Evolutionary conservation across 2,329 filamentous ascomycete species (phyloP), one percentile per base, ranked within the genome.

Genomic region (Cytospora piceicola): DNA sequence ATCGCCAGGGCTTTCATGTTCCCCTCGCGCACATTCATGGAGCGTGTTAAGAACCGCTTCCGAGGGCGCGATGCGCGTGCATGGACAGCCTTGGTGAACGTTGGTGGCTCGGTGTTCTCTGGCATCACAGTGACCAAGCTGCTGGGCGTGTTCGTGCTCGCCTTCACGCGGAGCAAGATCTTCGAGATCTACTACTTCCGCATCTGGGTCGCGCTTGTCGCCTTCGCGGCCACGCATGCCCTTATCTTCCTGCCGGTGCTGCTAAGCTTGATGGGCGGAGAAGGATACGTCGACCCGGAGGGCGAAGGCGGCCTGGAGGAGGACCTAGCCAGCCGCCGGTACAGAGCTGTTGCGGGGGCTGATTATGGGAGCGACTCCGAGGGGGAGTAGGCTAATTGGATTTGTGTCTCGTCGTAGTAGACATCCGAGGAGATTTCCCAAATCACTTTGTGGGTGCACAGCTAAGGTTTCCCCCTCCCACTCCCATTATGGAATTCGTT

Each of bases 151-250:
- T 90, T 85, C 55, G 95, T 99, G 42, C 82, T 99, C 24, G 95
- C 95, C 0, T 99, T 97, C 74, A 99, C 95, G 9, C 83, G 92
- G 60, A 96, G 92, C 77, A 99, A 98, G 86, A 99, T 99, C 74
- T 99, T 99, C 73, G 96, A 99, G 81, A 93, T 99, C 65, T 99
- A 99, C 80, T 99, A 99, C 79, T 99, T 99, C 84, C 87, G 95
- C 53, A 91, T 99, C 53, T 99, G 95, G 95, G 81, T 97, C 22
- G 90, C 94, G 8, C 85, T 99, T 63, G 94, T 99, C 14, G 76
- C 96, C 12, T 94, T 97, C 76, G 96, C 94, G 3, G 92, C 92
- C 9, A 84, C 89, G 12, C 95, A 99, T 76, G 93, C 95, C 0
- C 82, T 99, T 57, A 85, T 99, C 9, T 96, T 98, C 76, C 80